Evolutionary conservation across 345 rosid species (phyloP), one percentile per base, ranked within the genome.

Genomic region (Lepidium aucheri): DNA sequence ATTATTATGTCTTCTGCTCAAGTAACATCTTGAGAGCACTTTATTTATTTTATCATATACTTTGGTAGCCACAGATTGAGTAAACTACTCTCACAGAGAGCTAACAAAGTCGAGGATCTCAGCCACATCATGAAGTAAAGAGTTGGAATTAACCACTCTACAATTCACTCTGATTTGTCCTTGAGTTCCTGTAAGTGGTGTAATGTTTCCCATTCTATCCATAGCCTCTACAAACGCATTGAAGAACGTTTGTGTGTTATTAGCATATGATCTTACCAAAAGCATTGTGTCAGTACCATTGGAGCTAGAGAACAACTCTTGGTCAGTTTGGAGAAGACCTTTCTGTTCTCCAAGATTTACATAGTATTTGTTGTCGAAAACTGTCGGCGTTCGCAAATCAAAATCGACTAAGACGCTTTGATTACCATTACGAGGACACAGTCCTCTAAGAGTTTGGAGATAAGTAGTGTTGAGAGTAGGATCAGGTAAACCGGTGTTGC

Each of bases 161-260:
- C 96, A 85, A 14, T 78, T 81, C 68, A 71, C 54, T 60, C 94
- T 70, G 33, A 89, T 78, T 65, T 89, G 65, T 30, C 96, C 94
- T 8, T 63, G 49, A 4, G 75, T 30, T 24, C 94, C 94, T 0
- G 85, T 85, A 35, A 76, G 75, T 9, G 86, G 81, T 43, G 81
- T 78, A 34, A 86, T 75, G 65, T 77, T 85, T 70, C 89, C 89
- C 96, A 89, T 81, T 60, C 74, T 82, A 44, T 82, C 73, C 94
- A 89, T 85, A 20, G 94, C 83, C 53, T 62, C 69, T 6, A 63
- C 81, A 26, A 86, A 86, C 6, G 79, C 83, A 10, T 38, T 35
- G 39, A 82, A 70, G 84, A 86, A 89, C 4, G 65, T 72, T n/a
- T 17, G 56, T 7, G 32, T 20, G 33, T 74, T 69, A n/a, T 57